These are phyloP conservation scores for Epichloe gansuensis DNA, from an alignment of 2,329 filamentous ascomycete species.

Conservation along the genomic window DNA sequence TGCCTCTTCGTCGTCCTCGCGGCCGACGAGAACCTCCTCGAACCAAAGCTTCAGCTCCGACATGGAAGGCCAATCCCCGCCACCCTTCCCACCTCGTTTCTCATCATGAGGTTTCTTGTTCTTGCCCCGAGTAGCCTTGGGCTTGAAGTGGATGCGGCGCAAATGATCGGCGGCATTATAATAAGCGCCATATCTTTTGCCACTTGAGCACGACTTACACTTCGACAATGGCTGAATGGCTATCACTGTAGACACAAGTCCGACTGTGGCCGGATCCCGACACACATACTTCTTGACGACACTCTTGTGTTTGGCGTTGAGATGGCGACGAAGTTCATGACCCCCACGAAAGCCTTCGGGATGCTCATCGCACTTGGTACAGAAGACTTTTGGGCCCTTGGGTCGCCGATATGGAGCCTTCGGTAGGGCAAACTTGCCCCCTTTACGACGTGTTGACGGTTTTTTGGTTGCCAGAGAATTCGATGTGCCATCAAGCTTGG, in stretches of 20 bases:
- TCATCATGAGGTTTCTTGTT: conserved; percentile 28
- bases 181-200: conserved; percentile 78
- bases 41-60: conserved; percentile 47
- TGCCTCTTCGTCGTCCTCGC: conserved; percentile 23
- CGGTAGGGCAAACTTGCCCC: conserved; percentile 32
- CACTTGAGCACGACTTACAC: conserved; percentile 69
- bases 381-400: conserved; percentile 58
- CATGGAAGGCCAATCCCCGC: conserved; percentile 44
- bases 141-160: conserved; percentile 76
- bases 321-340: conserved; percentile 64
- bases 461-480: conserved; percentile 7
- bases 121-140: conserved; percentile 35
- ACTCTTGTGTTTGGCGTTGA: conserved; percentile 48
- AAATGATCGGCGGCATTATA: conserved; percentile 93
- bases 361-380: conserved; percentile 55
- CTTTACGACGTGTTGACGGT: conserved; percentile 19
- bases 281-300: conserved; percentile 45
- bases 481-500: conserved; percentile 25
- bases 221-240: conserved; percentile 55
- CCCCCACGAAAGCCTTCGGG: conserved; percentile 74
- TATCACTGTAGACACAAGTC: conserved; percentile 29
- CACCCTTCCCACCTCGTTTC: conserved; percentile 41
- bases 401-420: conserved; percentile 42
- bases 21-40: conserved; percentile 27
- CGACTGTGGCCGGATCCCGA: conserved; percentile 34